Percentiles rank a stretch among this genome's conserved stretches.
Conservation (phyloP, 768 basidiomycete species). For the Cystobasidiopsis lactophilus region DNA sequence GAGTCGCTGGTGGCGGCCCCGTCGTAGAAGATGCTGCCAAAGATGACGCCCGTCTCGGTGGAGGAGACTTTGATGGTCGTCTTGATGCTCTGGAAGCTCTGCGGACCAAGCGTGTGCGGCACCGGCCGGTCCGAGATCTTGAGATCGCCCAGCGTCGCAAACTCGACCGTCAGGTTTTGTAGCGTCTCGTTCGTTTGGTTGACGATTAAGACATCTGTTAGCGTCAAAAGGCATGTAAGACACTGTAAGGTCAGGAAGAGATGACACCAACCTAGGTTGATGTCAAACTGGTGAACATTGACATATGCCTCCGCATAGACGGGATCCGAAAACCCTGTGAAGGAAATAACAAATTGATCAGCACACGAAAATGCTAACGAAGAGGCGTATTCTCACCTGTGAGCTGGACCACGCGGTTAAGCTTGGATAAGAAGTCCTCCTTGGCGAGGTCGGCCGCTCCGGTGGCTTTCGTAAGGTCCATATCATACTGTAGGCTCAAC, state of each 20-base stretch:
- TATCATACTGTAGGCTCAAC: conserved; percentile 42
- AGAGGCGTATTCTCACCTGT: conserved; percentile 39
- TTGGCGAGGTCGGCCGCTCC: conserved; percentile 49
- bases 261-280: conserved; percentile 45
- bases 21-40: conserved; percentile 93
- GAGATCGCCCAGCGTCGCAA: conserved; percentile 87
- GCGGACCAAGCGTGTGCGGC: conserved; percentile 78
- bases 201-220: conserved; percentile 71
- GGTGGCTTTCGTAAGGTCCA: conserved; percentile 72
- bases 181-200: conserved; percentile 86
- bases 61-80: conserved; percentile 96
- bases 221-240: too few species aligned
- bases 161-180: conserved; percentile 90
- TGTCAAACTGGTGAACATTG: conserved; percentile 94
- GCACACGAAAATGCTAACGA: not conserved
- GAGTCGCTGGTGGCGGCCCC: conserved; percentile 51
- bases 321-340: conserved; percentile 78
- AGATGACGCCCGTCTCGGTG: conserved; percentile 95
- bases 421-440: conserved; percentile 84
- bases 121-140: conserved; percentile 92
- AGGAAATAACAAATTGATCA: not conserved
- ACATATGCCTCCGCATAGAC: conserved; percentile 97
- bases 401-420: conserved; percentile 77
- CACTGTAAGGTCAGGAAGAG: not conserved
- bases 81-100: conserved; percentile 96